A percentile compares a stretch with the other conserved stretches of the same genome.
These are phyloP conservation scores for Trichomonascaceae sp. DNA, from an alignment of 1,139 yeast genomes.

Conservation along the genomic window DNA sequence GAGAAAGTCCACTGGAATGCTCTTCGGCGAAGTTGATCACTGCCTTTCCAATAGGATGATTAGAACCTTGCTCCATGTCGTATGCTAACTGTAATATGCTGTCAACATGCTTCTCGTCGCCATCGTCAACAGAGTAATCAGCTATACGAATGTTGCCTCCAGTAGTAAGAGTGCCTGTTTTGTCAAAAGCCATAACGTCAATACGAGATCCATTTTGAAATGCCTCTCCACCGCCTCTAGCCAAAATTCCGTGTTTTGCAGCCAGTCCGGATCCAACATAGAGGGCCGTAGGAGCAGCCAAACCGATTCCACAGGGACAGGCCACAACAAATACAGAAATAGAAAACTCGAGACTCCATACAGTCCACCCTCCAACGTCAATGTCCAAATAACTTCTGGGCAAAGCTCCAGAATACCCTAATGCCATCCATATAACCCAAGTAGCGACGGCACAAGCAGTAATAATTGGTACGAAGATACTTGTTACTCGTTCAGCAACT, in stretches of 20 bases:
- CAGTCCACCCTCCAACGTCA: conserved; percentile 68
- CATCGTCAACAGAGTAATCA: conserved; percentile 36
- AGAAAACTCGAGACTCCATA: conserved; percentile 73
- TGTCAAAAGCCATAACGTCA: conserved; percentile 66
- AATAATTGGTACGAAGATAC: conserved; percentile 67
- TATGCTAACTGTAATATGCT: conserved; percentile 44
- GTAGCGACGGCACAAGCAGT: conserved; percentile 54
- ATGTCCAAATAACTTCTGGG: conserved; percentile 54
- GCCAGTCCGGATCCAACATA: conserved; percentile 89
- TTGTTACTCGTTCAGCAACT: conserved; percentile 63
- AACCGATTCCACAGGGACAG: conserved; percentile 87
- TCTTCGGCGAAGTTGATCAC: conserved; percentile 43
- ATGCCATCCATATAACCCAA: conserved; percentile 61
- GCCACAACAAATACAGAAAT: conserved; percentile 82
- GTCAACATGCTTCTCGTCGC: conserved; percentile 15
- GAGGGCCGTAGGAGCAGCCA: conserved; percentile 88
- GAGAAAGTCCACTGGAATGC: conserved; percentile 18
- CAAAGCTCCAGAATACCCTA: conserved; percentile 50
- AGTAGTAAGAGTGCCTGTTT: conserved; percentile 69
- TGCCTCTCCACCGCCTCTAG: conserved; percentile 77
- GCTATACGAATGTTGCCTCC: conserved; percentile 57
- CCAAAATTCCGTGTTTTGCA: conserved; percentile 70
- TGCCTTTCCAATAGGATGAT: conserved; percentile 64
- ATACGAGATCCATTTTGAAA: conserved; percentile 68
- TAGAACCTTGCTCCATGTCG: conserved; percentile 59